Evolutionary conservation across 208 protist genomes (phyloP).

Genomic region (Herpetomonas samuelpessoai): DNA sequence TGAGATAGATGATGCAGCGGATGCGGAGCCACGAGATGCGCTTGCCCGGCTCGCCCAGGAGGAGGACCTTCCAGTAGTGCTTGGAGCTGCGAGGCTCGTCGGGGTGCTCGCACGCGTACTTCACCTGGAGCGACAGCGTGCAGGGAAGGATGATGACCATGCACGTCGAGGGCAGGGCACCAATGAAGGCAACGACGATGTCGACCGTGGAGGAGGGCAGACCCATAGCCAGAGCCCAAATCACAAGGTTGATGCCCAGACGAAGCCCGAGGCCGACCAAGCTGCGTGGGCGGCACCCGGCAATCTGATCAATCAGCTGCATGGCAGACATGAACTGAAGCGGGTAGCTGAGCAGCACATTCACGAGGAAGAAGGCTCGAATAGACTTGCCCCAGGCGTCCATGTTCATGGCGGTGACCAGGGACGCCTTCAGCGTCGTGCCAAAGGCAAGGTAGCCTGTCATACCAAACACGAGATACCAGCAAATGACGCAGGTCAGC

Average conservation of each 20-base stretch:
- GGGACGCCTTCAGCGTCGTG: conserved; percentile 29
- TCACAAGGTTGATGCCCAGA: conserved; percentile 53
- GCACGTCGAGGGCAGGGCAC: conserved; percentile 59
- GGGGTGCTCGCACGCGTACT: conserved; percentile 47
- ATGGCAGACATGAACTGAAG: conserved; percentile 78
- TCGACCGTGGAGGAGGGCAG: conserved; percentile 50
- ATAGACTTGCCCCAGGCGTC: conserved; percentile 47
- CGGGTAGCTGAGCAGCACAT: conserved; percentile 73
- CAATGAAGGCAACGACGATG: conserved; percentile 70
- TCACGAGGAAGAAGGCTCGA: conserved; percentile 38
- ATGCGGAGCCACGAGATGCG: conserved; percentile 32
- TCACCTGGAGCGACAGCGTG: conserved; percentile 41
- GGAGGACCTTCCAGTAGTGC: conserved; percentile 52
- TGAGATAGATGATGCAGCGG: conserved; percentile 46
- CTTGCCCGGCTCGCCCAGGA: conserved; percentile 26
- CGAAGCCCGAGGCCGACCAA: conserved; percentile 48
- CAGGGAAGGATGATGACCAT: conserved; percentile 74
- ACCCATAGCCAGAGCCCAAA: conserved; percentile 63
- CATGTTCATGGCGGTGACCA: conserved; percentile 35
- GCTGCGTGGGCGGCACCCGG: conserved; percentile 44
- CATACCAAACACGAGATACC: conserved; percentile 66
- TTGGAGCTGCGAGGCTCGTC: conserved; percentile 38
- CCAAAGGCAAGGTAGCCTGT: conserved; percentile 73
- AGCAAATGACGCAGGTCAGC: conserved; percentile 32
- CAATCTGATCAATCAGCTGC: conserved; percentile 63